Evolutionary conservation across 202 grass and related monocot species (phyloP), one percentile per base, ranked within the genome.

Genomic region (Zizania palustris): DNA sequence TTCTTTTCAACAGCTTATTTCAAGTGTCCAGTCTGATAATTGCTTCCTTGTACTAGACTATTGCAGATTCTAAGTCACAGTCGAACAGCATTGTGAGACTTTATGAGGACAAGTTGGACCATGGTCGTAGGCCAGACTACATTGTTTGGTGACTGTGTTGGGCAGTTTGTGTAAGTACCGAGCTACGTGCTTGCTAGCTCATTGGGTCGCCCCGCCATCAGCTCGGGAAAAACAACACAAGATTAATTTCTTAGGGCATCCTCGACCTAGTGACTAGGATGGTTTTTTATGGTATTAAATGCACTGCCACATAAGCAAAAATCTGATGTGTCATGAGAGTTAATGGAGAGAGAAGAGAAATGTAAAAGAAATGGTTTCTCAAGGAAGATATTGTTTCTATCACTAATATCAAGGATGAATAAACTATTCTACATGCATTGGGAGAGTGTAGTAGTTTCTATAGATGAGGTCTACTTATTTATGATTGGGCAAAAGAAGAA

Each of bases 31-130:
- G 45, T 49, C 62, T 50, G 33, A 56, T 21, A 38, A 18, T 67
- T 36, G 53, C 54, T 67, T 33, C 45, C 39, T 19, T 59, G 80
- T 75, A 67, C 50, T 18, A 9, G 4, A 68, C 51, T 60, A 60
- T 39, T 50, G 51, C 71, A 68, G 71, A 63, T 83, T 83, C n/a
- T 56, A 41, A 67, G 71, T 82, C 41, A 28, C 80, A 39, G 48
- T 82, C 40, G 16, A 51, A 59, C 63, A 60, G 41, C 62, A 60
- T 41, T 58, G 22, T 42, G 67, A 75, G 12, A 51, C 40, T 82
- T 60, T 60, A 9, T 40, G 22, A 46, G 49, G 63, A 60, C 53
- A 75, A 34, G 14, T 13, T 50, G 62, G 80, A 75, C 71, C 34
- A 75, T 49, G 63, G 18, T 53, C 15, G 22, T 46, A 63, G 71